phyloP scores from a whole-genome alignment of 352 stramenopile species.

The Blastocystis sp. region DNA sequence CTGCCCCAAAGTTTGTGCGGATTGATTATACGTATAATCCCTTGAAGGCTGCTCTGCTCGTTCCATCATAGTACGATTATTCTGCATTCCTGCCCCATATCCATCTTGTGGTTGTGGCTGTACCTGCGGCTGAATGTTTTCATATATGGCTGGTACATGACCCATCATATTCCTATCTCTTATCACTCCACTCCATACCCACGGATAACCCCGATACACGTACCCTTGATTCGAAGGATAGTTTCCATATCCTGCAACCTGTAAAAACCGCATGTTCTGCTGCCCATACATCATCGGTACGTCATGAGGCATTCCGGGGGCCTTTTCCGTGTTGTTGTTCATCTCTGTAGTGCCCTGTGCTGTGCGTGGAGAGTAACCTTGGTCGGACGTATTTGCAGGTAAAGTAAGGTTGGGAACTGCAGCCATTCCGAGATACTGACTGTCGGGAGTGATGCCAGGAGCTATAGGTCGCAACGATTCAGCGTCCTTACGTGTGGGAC shows the following conservation, averaged over 20 bases:
- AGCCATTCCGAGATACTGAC: neutral
- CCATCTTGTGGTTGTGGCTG: neutral
- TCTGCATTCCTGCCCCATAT: neutral
- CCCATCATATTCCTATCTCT: neutral
- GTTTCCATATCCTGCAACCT: neutral
- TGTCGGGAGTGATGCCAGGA: neutral
- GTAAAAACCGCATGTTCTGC: slow-evolving; percentile 27
- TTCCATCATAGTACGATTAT: slow-evolving; percentile 41
- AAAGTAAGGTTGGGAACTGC: neutral
- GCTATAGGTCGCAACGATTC: neutral
- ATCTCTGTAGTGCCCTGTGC: neutral
- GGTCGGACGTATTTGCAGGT: neutral
- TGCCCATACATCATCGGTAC: slow-evolving; percentile 28
- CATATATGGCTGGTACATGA: slow-evolving; percentile 4
- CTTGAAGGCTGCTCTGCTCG: neutral
- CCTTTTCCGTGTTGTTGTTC: neutral
- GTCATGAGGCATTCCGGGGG: neutral
- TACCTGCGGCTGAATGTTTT: neutral
- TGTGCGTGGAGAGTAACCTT: neutral
- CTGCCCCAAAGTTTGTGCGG: neutral
- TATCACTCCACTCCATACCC: neutral
- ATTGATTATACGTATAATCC: neutral
- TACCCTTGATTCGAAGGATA: slow-evolving; percentile 33
- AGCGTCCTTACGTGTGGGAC: neutral
- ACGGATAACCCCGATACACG: slow-evolving; percentile 41